phyloP scores from a whole-genome alignment of 2,329 filamentous ascomycete species.

The Colletotrichum tropicale region DNA sequence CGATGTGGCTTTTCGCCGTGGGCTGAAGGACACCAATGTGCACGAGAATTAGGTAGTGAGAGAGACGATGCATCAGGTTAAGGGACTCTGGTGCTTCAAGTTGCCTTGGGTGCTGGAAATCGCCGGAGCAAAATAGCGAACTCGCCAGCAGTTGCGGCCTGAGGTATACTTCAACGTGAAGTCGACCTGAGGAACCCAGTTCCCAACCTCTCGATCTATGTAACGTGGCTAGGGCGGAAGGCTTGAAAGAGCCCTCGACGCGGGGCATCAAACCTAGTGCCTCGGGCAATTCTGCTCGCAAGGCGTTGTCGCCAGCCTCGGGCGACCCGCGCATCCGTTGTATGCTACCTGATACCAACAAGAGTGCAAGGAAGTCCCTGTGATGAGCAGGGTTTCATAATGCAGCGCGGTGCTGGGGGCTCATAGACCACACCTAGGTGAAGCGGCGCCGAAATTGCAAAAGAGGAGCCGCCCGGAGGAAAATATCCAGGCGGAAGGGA shows the following conservation, averaged over 20 bases:
- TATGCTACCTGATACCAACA: not conserved
- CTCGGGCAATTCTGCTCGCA: not conserved
- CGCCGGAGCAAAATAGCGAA: not conserved
- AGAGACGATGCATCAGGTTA: not conserved
- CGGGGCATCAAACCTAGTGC: not conserved
- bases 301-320: not conserved
- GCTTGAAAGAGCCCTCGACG: not conserved
- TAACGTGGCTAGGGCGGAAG: not conserved
- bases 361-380: constrained; percentile 6
- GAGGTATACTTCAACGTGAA: not conserved
- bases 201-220: not conserved
- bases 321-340: not conserved
- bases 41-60: not conserved
- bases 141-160: not conserved
- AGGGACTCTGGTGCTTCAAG: not conserved
- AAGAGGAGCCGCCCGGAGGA: constrained; percentile 11
- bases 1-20: not conserved
- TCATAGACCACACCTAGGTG: not conserved
- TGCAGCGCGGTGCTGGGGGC: not conserved
- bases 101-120: not conserved
- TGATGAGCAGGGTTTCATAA: not conserved
- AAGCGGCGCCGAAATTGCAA: not conserved
- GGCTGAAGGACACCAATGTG: not conserved
- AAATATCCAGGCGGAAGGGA: constrained; percentile 7
- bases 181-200: not conserved